Percentiles rank a stretch among this genome's conserved stretches.
phyloP scores from a whole-genome alignment of 495 filamentous ascomycete species.

The Daldinia bambusicola region DNA sequence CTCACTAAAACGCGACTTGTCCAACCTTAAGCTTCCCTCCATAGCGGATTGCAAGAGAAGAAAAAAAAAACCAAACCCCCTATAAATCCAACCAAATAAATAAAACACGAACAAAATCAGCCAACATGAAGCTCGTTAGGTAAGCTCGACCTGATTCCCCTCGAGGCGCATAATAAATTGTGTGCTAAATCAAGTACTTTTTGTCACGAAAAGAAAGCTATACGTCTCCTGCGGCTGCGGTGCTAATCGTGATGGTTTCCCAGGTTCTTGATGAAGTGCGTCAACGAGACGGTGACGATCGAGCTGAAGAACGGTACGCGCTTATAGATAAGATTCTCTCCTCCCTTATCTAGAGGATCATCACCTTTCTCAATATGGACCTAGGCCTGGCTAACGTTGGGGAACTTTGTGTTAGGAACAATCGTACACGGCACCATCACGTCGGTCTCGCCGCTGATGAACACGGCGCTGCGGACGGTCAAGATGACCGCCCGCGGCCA shows the following conservation, averaged over 20 bases:
- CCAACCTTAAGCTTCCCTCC: slow-evolving; percentile 20
- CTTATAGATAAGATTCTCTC: slow-evolving; percentile 12
- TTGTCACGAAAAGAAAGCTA: slow-evolving; percentile 34
- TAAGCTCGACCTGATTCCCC: slow-evolving; percentile 60
- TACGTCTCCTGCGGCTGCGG: slow-evolving; percentile 38
- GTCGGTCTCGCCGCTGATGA: slow-evolving; percentile 96
- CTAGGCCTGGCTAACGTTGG: slow-evolving; percentile 4
- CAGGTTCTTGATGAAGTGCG: slow-evolving; percentile 98
- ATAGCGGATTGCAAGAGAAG: neutral
- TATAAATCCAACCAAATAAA: neutral
- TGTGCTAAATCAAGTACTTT: slow-evolving; percentile 48
- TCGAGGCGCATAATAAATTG: slow-evolving; percentile 24
- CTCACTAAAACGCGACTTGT: slow-evolving; percentile 32
- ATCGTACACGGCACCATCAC: slow-evolving; percentile 96
- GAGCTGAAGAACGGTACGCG: slow-evolving; percentile 93
- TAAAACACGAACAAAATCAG: slow-evolving; percentile 28
- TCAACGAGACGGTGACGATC: slow-evolving; percentile 96
- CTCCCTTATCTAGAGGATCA: too few relatives aligned
- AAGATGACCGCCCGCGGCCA: slow-evolving; percentile 92
- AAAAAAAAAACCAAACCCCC: neutral
- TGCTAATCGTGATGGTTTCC: slow-evolving; percentile 53
- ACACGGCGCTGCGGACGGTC: slow-evolving; percentile 89
- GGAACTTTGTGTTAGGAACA: slow-evolving; percentile 68
- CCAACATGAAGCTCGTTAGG: slow-evolving; percentile 98
- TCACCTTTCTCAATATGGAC: too few relatives aligned